Evolutionary conservation across 1,284 basidiomycete species (phyloP).

Genomic region (Tilletiopsis washingtonensis): DNA sequence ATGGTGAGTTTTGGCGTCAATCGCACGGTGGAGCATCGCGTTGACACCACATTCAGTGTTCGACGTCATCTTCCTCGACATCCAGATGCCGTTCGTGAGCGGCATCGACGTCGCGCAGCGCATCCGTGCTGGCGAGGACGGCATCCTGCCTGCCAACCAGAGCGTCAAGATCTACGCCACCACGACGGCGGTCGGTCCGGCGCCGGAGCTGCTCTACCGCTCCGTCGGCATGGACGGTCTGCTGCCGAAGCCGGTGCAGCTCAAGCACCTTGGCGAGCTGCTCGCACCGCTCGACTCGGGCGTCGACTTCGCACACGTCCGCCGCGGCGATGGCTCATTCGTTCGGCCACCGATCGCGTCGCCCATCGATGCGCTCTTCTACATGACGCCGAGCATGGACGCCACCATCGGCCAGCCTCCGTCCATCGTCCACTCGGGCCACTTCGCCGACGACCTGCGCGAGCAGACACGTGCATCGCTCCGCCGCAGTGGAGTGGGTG

Average conservation of each 20-base stretch:
- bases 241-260: slow-evolving; percentile 33
- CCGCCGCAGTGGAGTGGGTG: neutral
- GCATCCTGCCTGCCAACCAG: slow-evolving; percentile 24
- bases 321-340: neutral
- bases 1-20: no score
- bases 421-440: neutral
- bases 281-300: slow-evolving; percentile 21
- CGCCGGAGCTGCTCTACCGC: slow-evolving; percentile 23
- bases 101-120: slow-evolving; percentile 28
- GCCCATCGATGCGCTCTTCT: neutral
- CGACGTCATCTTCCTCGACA: slow-evolving; percentile 36
- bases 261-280: slow-evolving; percentile 21
- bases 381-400: neutral
- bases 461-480: neutral
- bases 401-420: neutral
- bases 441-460: neutral
- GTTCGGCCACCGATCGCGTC: neutral
- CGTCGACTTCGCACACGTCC: slow-evolving; percentile 11
- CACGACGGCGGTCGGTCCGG: slow-evolving; percentile 26
- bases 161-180: slow-evolving; percentile 25
- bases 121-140: slow-evolving; percentile 27
- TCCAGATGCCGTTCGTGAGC: slow-evolving; percentile 35
- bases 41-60: no score
- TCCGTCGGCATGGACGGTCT: slow-evolving; percentile 27
- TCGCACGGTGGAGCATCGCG: no score